Evolutionary conservation across 352 stramenopile species (phyloP).

Genomic region (Aphanomyces astaci): DNA sequence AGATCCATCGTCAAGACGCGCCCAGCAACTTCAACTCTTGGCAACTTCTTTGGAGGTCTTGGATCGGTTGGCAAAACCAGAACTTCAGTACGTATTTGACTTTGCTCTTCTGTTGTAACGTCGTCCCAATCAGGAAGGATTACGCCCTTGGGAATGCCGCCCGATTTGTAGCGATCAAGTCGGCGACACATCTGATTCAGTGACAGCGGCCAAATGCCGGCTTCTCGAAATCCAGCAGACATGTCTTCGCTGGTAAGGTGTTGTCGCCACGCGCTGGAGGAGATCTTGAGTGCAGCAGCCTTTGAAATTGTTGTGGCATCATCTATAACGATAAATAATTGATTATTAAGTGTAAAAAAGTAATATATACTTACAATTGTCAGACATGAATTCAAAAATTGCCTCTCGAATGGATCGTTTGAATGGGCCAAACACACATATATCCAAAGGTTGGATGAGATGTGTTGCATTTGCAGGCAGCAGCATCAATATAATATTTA

Average conservation of each 20-base stretch:
- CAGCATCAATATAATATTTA: not conserved
- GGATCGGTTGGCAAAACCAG: not conserved
- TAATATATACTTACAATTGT: not conserved
- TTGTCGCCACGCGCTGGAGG: not conserved
- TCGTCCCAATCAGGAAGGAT: not conserved
- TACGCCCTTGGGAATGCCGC: not conserved
- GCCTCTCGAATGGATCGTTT: not conserved
- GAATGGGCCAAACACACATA: not conserved
- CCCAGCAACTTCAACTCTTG: not conserved
- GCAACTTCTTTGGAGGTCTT: not conserved
- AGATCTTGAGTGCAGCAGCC: not conserved
- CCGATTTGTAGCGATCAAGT: not conserved
- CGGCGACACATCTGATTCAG: not conserved
- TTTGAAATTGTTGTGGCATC: not conserved
- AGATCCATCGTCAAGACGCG: not conserved
- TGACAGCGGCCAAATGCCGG: not conserved
- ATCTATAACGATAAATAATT: no score
- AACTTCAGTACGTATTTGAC: not conserved
- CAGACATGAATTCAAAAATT: not conserved
- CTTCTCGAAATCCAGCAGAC: not conserved
- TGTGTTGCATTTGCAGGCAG: not conserved
- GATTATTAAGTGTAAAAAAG: not conserved
- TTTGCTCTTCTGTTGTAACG: no score
- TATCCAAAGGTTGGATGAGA: not conserved
- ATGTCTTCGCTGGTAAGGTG: not conserved